Percentiles rank a stretch among this genome's conserved stretches.
phyloP scores from a whole-genome alignment of 805 yeast species.

The Metschnikowia orientalis region DNA sequence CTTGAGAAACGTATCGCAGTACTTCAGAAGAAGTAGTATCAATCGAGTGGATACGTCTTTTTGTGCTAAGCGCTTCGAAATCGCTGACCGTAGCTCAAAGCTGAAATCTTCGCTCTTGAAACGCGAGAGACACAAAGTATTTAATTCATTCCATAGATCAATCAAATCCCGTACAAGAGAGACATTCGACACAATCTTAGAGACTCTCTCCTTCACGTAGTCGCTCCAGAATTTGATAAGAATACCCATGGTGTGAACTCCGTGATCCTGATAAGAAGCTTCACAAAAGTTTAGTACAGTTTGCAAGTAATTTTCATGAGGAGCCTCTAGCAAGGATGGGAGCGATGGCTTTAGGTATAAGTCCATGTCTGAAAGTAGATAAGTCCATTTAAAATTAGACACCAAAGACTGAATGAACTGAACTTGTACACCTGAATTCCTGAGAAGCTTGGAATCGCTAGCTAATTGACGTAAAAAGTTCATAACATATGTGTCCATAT shows the following conservation, averaged over 20 bases:
- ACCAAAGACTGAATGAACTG: slow-evolving; percentile 19
- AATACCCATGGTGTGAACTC: slow-evolving; percentile 18
- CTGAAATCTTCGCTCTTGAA: slow-evolving; percentile 21
- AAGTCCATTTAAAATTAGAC: slow-evolving; percentile 26
- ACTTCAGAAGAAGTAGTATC: slow-evolving; percentile 26
- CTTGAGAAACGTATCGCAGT: slow-evolving; percentile 29
- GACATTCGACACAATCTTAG: slow-evolving; percentile 1
- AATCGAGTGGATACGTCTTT: slow-evolving; percentile 15
- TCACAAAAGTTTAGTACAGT: slow-evolving; percentile 16
- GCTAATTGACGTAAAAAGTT: slow-evolving; percentile 8
- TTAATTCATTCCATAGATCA: slow-evolving; percentile 13
- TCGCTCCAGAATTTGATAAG: slow-evolving; percentile 27
- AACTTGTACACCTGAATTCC: slow-evolving; percentile 9
- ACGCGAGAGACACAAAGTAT: slow-evolving; percentile 7
- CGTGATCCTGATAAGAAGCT: slow-evolving; percentile 17
- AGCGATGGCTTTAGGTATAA: slow-evolving; percentile 18
- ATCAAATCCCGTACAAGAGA: slow-evolving; percentile 14
- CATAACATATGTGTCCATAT: slow-evolving; percentile 11
- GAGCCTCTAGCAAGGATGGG: slow-evolving; percentile 17
- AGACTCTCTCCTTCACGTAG: slow-evolving; percentile 2
- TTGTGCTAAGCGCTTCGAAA: slow-evolving; percentile 18
- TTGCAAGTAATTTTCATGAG: slow-evolving; percentile 1
- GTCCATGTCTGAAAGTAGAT: slow-evolving; percentile 26
- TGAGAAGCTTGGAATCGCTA: slow-evolving; percentile 12
- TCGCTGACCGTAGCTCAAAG: slow-evolving; percentile 30